Base-by-base conservation (phyloP, 148 eudicot species). In the Agrostemma githago region DNA sequence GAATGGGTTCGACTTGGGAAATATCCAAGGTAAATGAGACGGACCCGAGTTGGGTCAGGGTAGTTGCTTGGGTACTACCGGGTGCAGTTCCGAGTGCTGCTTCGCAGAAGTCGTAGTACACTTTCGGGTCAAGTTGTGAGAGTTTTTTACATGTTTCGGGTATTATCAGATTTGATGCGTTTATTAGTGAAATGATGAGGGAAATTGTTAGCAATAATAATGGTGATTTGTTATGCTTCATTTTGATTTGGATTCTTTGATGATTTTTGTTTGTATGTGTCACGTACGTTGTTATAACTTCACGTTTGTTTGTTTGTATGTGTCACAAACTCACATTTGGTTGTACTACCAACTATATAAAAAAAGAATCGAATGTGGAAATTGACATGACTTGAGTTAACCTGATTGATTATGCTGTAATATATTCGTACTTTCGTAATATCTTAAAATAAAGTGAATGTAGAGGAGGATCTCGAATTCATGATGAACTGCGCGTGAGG, bases 41-140 rank as follows among this genome's bases (percentile, higher is more conserved):
- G 39, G 56, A 20, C 4, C 77, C 77, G 5, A 75, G 71, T 14
- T 66, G 77, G 54, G 71, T 21, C 1, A 75, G 2, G 46, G 51
- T 43, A 2, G 71, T 66, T 11, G 71, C 53, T 9, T 17, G 16
- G 5, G 42, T 63, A 54, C 77, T 75, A 19, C 71, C 62, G 11
- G 65, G 77, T 5, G 69, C 72, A 20, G 65, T 38, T 12, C 40
- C 65, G 9, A 75, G 71, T 56, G 68, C 61, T 5, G 62, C 38
- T 19, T 53, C 63, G 20, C 77, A 75, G 42, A 54, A 56, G 19
- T 12, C 41, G 56, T 75, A 75, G 51, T 66, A 44, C 8, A 75
- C 71, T 11, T 53, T 66, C 8, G 65, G 4, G 64, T 66, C 63
- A 4, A 15, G 4, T 5, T 40, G 17, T 39, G 68, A 17, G 8